Conservation (phyloP, 805 yeast species). For the Lipomyces starkeyi region DNA sequence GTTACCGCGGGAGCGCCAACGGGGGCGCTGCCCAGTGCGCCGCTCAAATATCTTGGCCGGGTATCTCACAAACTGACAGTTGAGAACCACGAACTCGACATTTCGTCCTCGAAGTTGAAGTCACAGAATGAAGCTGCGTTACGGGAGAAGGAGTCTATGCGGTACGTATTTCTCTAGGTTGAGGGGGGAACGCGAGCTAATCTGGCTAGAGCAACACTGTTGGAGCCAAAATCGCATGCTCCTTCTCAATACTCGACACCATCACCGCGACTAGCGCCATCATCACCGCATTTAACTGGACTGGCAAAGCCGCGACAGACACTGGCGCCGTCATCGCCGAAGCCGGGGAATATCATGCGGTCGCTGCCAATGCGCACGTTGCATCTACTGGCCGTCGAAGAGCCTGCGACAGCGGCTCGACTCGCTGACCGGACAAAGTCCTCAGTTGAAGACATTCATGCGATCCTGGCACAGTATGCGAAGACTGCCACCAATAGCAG, state of each 20-base stretch:
- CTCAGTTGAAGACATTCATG: slow-evolving; percentile 42
- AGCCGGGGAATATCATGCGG: slow-evolving; percentile 38
- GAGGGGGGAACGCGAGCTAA: background rate
- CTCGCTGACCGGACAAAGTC: slow-evolving; percentile 46
- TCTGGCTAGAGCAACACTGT: slow-evolving; percentile 16
- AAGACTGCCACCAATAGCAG: slow-evolving; percentile 30
- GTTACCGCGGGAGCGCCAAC: background rate
- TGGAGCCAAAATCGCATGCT: slow-evolving; percentile 19
- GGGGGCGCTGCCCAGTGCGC: background rate
- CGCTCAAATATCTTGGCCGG: slow-evolving; percentile 31
- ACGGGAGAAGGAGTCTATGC: slow-evolving; percentile 23
- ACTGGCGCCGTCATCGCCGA: slow-evolving; percentile 38
- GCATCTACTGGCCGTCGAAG: slow-evolving; percentile 56
- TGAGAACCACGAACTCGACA: slow-evolving; percentile 22
- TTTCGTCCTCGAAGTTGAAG: slow-evolving; percentile 30
- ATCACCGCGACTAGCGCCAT: slow-evolving; percentile 31
- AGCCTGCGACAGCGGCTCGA: slow-evolving; percentile 48
- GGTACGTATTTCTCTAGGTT: slow-evolving; percentile 10
- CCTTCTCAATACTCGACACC: slow-evolving; percentile 16
- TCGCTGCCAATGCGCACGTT: slow-evolving; percentile 49
- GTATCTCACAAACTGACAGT: slow-evolving; percentile 40
- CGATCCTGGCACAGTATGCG: slow-evolving; percentile 46
- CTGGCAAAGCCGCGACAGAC: slow-evolving; percentile 19
- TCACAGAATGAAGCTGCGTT: slow-evolving; percentile 35
- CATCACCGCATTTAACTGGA: slow-evolving; percentile 32